Evolutionary conservation across 1,284 basidiomycete species (phyloP).

Genomic region (Quambalaria eucalypti): DNA sequence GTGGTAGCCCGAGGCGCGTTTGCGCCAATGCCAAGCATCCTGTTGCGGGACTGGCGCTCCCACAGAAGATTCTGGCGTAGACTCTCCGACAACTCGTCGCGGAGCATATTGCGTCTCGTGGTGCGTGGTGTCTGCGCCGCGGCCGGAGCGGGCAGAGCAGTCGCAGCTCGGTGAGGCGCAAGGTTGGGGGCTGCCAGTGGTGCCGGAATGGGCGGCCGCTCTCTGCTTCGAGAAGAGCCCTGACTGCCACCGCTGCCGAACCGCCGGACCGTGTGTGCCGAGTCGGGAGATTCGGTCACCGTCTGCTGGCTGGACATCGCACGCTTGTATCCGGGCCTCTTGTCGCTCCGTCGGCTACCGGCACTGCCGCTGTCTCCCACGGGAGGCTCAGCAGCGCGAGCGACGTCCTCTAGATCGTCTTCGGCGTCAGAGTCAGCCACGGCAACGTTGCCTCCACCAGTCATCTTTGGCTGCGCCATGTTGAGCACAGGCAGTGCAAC

Average conservation of each 20-base stretch:
- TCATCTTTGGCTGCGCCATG: conserved; percentile 50
- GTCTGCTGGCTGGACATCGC: not conserved
- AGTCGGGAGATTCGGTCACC: not conserved
- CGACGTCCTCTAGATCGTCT: not conserved
- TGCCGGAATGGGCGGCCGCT: too few species aligned
- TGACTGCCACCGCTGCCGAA: too few species aligned
- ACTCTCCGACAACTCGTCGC: conserved; percentile 74
- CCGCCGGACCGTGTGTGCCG: too few species aligned
- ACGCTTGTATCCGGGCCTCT: too few species aligned
- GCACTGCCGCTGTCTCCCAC: too few species aligned
- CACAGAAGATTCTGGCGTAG: conserved; percentile 71
- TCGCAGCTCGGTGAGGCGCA: not conserved
- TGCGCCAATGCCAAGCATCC: conserved; percentile 39
- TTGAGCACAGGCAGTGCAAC: conserved; percentile 53
- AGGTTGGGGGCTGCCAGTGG: not conserved
- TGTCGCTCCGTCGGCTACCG: too few species aligned
- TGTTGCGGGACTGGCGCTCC: conserved; percentile 56
- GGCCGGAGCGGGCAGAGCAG: conserved; percentile 61
- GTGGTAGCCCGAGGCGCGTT: conserved; percentile 3
- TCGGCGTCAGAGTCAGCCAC: not conserved
- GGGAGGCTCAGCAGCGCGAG: too few species aligned
- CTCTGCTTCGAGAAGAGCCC: too few species aligned
- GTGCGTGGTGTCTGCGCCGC: conserved; percentile 72
- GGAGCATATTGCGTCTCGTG: conserved; percentile 71
- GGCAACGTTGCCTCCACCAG: conserved; percentile 1